These are phyloP conservation scores for Torulaspora delbrueckii DNA, from an alignment of 805 yeast species.

Conservation along the genomic window DNA sequence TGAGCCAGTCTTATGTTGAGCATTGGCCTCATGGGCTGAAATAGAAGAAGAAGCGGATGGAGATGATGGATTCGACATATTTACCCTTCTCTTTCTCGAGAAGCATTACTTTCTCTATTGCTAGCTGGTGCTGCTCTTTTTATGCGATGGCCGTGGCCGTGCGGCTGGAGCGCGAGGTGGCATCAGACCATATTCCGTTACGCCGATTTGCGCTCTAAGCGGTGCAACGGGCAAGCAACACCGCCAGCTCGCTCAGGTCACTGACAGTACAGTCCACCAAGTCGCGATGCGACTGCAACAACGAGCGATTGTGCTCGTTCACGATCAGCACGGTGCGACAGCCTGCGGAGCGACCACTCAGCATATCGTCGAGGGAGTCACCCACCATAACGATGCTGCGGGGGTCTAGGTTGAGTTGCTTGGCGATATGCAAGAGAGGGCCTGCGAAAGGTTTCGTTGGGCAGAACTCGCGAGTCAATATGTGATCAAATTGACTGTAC, in stretches of 20 bases:
- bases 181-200: neutral
- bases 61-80: conserved; percentile 8
- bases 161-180: neutral
- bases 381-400: conserved; percentile 61
- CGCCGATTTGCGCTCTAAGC: neutral
- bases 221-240: neutral
- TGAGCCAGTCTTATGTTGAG: conserved; percentile 10
- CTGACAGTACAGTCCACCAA: conserved; percentile 21
- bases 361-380: conserved; percentile 67
- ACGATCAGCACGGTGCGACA: conserved; percentile 50
- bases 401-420: conserved; percentile 44
- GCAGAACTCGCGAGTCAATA: conserved; percentile 56
- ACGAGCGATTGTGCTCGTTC: conserved; percentile 46
- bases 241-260: conserved; percentile 17
- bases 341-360: conserved; percentile 60
- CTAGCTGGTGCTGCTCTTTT: neutral
- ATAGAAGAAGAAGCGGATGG: conserved; percentile 12
- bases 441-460: conserved; percentile 69
- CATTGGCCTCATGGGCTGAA: conserved; percentile 14
- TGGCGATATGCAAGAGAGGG: conserved; percentile 54
- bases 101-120: no score
- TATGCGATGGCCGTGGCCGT: neutral
- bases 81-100: neutral
- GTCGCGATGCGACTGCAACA: conserved; percentile 36
- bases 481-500: conserved; percentile 42